Conservation (phyloP, 805 yeast species). For the Sugiyamaella qingdaonensis region DNA sequence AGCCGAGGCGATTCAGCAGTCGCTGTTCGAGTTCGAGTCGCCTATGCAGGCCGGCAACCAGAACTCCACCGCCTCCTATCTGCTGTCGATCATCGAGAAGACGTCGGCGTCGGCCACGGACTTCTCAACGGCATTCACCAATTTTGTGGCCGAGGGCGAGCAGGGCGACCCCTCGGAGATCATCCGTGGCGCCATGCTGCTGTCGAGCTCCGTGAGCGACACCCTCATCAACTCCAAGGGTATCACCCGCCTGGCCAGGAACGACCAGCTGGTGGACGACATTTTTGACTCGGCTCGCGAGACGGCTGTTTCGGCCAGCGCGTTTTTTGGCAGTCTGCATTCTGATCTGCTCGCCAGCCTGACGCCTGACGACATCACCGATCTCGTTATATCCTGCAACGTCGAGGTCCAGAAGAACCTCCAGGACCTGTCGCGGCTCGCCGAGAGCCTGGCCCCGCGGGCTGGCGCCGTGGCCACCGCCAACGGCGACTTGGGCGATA, state of each 20-base stretch:
- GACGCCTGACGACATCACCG: conserved; percentile 63
- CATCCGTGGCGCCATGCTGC: conserved; percentile 58
- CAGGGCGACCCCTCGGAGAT: conserved; percentile 54
- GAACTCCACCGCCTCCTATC: conserved; percentile 65
- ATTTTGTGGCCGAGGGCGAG: conserved; percentile 71
- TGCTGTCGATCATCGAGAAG: conserved; percentile 65
- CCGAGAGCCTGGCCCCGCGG: conserved; percentile 54
- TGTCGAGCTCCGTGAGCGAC: conserved; percentile 59
- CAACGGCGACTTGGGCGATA: conserved; percentile 53
- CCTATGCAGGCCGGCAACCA: conserved; percentile 82
- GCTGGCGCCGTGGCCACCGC: conserved; percentile 27
- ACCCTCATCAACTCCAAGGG: conserved; percentile 69
- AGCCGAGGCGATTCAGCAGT: conserved; percentile 67
- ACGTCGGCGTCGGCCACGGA: conserved; percentile 69
- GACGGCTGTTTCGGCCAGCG: conserved; percentile 57
- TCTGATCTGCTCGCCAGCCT: conserved; percentile 49
- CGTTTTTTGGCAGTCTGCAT: conserved; percentile 56
- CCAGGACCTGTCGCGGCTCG: conserved; percentile 51
- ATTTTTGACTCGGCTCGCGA: conserved; percentile 47
- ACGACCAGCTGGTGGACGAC: conserved; percentile 50
- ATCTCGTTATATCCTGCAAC: conserved; percentile 70
- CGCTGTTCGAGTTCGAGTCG: conserved; percentile 63
- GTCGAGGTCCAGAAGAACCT: conserved; percentile 67
- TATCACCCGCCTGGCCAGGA: conserved; percentile 48
- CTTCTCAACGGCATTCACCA: conserved; percentile 72